Base-by-base conservation (phyloP, 768 basidiomycete species). In the Termitomyces sp. region DNA sequence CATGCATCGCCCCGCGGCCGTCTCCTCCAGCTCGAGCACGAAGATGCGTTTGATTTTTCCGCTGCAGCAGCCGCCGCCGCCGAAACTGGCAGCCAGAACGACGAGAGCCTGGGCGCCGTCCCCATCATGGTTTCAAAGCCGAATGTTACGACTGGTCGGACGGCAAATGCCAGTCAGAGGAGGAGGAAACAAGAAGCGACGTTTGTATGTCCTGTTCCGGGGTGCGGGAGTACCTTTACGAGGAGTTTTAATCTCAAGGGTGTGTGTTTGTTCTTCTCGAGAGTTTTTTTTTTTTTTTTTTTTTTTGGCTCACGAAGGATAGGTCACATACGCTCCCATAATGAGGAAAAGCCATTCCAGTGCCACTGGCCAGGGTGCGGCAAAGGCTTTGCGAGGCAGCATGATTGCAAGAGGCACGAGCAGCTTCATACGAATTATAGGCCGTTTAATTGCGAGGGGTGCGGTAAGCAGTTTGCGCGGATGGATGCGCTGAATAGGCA, bases 361-460 rank as follows among this genome's bases (percentile, higher is more conserved):
- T 98, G 95, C 75, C 87, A 90, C 65, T 96, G 93, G 87, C 92
- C 92, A 1, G 94, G 92, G 23, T 98, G 95, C 67, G 88, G 86
- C 27, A 96, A 97, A 73, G 92, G 95, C 23, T 95, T 97, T 61
- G 95, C 91, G 27, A 74, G 95, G 55, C 92, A 96, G 69, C 95
- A 97, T 66, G 95, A 98, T 69, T 97, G 95, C 73, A 98, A 96
- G 69, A 84, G 95, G 2, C 96, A 98, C 65, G 95, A 97, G 71
- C 89, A 95, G 62, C 78, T 98, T 41, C 95, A 98, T 69, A 86
- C 91, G 57, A 95, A 96, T 64, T 89, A 93, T 65, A 77, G 95
- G 23, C 94, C 95, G 59, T 96, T 95, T 69, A 89, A 83, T 12
- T 98, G 96, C 66, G 91, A 95, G 9, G 95, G 93, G 43, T 98